Conservation (phyloP, 1,284 basidiomycete species). For the Marasmius sp. region DNA sequence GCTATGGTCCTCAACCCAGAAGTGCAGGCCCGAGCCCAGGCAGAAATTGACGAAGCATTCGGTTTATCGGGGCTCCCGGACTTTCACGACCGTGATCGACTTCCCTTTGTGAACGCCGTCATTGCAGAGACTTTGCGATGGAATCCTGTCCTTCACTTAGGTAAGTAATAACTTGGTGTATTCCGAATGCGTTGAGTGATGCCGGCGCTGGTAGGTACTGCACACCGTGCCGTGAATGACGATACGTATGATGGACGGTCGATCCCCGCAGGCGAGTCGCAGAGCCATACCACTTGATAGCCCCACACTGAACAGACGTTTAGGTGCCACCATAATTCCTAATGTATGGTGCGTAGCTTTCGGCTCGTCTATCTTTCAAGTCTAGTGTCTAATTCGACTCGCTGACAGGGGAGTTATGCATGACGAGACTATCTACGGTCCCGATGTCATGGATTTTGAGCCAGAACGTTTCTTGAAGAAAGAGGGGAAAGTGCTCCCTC, state of each 20-base stretch:
- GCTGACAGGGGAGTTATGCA: neutral
- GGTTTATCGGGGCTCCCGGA: neutral
- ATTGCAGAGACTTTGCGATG: neutral
- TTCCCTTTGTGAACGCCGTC: slow-evolving; percentile 1
- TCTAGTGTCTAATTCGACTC: neutral
- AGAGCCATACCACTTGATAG: neutral
- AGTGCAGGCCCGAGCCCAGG: neutral
- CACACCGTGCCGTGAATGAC: neutral
- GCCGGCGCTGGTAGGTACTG: neutral
- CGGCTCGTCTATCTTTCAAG: neutral
- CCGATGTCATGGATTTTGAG: neutral
- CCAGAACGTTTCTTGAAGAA: neutral
- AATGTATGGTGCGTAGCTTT: neutral
- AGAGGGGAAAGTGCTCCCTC: neutral
- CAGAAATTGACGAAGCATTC: neutral
- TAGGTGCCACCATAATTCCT: neutral
- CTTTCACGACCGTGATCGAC: neutral
- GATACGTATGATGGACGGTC: neutral
- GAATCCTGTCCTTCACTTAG: neutral
- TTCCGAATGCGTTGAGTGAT: neutral
- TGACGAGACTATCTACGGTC: neutral
- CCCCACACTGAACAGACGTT: neutral
- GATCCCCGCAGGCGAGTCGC: neutral
- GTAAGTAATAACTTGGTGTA: neutral
- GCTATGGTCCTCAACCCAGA: neutral